phyloP scores from a whole-genome alignment of 2,329 filamentous ascomycete genomes.

The Hirsutella minnesotensis region DNA sequence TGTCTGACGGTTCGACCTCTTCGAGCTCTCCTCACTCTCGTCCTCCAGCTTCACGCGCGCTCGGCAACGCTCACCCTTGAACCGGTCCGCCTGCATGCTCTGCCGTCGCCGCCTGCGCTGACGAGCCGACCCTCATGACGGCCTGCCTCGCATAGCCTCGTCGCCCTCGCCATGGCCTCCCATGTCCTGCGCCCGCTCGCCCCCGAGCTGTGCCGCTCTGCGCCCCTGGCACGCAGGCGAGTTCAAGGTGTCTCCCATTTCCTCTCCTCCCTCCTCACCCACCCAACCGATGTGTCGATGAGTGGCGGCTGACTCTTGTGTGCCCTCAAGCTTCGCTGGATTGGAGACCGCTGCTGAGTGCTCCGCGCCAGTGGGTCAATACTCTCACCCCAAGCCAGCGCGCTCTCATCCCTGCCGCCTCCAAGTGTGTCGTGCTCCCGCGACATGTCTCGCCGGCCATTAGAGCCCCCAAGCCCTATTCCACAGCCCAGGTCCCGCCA shows the following conservation, averaged over 20 bases:
- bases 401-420: conserved; percentile 14
- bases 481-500: conserved; percentile 26
- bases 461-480: conserved; percentile 22
- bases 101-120: neutral
- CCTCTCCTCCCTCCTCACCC: neutral
- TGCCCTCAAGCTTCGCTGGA: conserved; percentile 4
- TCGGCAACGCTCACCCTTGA: too few relatives aligned
- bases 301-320: neutral
- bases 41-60: too few relatives aligned
- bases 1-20: too few relatives aligned
- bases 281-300: too few relatives aligned
- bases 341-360: conserved; percentile 9
- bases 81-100: too few relatives aligned
- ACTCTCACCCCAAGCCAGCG: conserved; percentile 16
- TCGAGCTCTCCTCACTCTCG: too few relatives aligned
- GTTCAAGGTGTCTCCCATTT: conserved; percentile 10
- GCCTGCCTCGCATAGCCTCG: conserved; percentile 16
- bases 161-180: conserved; percentile 19
- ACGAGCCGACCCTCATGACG: neutral
- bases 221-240: conserved; percentile 12
- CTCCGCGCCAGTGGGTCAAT: conserved; percentile 27
- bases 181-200: conserved; percentile 21
- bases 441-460: conserved; percentile 24
- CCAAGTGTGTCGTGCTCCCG: conserved; percentile 21
- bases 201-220: conserved; percentile 15